Evolutionary conservation across 768 basidiomycete species (phyloP).

Genomic region (Hemileccinum impolitum): DNA sequence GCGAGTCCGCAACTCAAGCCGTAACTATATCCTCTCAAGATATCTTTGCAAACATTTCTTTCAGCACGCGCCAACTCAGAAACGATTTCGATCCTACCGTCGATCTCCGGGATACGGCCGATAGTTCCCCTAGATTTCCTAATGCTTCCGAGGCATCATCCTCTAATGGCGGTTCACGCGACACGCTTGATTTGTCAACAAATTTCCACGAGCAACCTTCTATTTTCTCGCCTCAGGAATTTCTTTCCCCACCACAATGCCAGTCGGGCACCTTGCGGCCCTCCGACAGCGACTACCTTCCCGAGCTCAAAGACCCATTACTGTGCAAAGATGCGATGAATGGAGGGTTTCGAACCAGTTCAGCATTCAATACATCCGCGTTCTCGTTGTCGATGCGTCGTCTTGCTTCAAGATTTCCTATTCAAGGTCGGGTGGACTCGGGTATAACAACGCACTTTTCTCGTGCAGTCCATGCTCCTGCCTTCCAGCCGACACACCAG

Average conservation of each 20-base stretch:
- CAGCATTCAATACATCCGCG: conserved; percentile 14
- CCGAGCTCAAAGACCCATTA: conserved; percentile 12
- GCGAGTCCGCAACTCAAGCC: neutral
- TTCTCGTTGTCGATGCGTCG: conserved; percentile 33
- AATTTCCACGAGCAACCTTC: conserved; percentile 6
- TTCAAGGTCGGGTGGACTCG: conserved; percentile 16
- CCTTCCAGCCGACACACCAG: conserved; percentile 15
- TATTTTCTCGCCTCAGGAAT: conserved; percentile 4
- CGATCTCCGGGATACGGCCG: conserved; percentile 5
- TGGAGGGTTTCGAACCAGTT: conserved; percentile 6
- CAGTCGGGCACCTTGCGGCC: neutral
- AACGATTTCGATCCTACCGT: conserved; percentile 8
- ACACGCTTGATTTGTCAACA: conserved; percentile 4
- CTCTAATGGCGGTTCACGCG: neutral
- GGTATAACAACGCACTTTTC: conserved; percentile 12
- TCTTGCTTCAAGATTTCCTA: conserved; percentile 29
- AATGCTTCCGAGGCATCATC: conserved; percentile 5
- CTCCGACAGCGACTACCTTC: conserved; percentile 10
- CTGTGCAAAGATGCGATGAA: conserved; percentile 14
- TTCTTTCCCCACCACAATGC: conserved; percentile 10
- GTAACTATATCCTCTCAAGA: conserved; percentile 9
- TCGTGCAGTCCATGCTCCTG: conserved; percentile 10
- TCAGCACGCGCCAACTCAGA: conserved; percentile 11
- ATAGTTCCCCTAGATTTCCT: conserved; percentile 5
- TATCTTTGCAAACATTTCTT: conserved; percentile 5